Conservation (phyloP, 345 rosid species). For the Odontarrhena argentea region DNA sequence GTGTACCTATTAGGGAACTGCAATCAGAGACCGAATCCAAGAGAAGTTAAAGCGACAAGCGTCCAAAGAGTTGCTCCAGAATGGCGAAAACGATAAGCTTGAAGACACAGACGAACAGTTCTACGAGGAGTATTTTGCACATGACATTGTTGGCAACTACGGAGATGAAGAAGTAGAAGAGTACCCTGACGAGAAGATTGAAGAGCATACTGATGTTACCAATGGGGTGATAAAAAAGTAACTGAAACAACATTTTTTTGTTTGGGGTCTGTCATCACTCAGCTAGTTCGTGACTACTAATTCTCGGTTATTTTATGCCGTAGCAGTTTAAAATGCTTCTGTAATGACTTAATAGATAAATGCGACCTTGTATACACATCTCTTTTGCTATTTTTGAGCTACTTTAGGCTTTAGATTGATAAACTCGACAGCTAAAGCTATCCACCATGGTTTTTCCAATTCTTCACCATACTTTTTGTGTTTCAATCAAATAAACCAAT, state of each 20-base stretch:
- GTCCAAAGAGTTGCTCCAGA: slow-evolving; percentile 39
- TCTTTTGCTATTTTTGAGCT: no score
- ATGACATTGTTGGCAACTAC: slow-evolving; percentile 46
- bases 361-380: not conserved
- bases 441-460: no score
- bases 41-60: slow-evolving; percentile 52
- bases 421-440: no score
- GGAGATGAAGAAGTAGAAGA: slow-evolving; percentile 26
- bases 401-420: no score
- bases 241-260: slow-evolving; percentile 2
- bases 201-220: slow-evolving; percentile 3
- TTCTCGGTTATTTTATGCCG: not conserved
- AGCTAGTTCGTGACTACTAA: not conserved
- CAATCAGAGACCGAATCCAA: slow-evolving; percentile 63
- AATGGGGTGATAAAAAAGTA: not conserved
- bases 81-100: slow-evolving; percentile 32
- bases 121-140: slow-evolving; percentile 49
- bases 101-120: slow-evolving; percentile 42
- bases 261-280: not conserved
- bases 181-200: slow-evolving; percentile 23
- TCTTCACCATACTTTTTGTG: no score
- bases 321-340: slow-evolving; percentile 2
- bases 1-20: slow-evolving; percentile 47
- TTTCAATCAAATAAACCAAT: no score
- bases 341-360: not conserved